Evolutionary conservation across 2,329 filamentous ascomycete species (phyloP).

Genomic region (Penicillium sp.): DNA sequence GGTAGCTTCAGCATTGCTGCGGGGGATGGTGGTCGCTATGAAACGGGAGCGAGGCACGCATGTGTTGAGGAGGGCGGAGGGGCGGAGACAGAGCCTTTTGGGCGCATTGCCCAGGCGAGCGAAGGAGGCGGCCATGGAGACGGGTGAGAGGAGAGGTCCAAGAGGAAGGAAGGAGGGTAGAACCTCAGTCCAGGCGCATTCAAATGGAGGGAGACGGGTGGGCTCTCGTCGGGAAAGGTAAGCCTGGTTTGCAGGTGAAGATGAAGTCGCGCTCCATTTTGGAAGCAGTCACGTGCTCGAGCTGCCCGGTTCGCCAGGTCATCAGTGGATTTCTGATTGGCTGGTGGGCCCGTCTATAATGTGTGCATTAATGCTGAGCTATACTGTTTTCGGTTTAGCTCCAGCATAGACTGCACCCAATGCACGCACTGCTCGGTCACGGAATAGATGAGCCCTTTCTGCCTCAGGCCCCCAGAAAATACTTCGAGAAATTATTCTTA

Average conservation of each 20-base stretch:
- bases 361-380: not conserved
- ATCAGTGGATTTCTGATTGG: slow-evolving; percentile 36
- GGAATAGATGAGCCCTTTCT: slow-evolving; percentile 20
- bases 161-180: slow-evolving; percentile 23
- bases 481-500: slow-evolving; percentile 30
- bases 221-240: slow-evolving; percentile 29
- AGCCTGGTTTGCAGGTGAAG: slow-evolving; percentile 28
- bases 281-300: slow-evolving; percentile 32
- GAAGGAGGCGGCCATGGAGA: slow-evolving; percentile 57
- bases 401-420: not conserved
- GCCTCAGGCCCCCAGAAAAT: slow-evolving; percentile 34
- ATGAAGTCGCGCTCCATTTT: slow-evolving; percentile 35
- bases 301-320: slow-evolving; percentile 26
- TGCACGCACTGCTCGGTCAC: not conserved
- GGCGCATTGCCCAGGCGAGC: slow-evolving; percentile 57
- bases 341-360: slow-evolving; percentile 16
- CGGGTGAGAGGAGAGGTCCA: slow-evolving; percentile 16
- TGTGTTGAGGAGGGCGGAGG: slow-evolving; percentile 44
- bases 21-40: slow-evolving; percentile 54
- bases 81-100: slow-evolving; percentile 55
- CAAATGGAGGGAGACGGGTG: slow-evolving; percentile 29
- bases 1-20: slow-evolving; percentile 50
- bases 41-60: slow-evolving; percentile 48
- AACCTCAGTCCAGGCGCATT: slow-evolving; percentile 38
- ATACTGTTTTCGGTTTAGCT: slow-evolving; percentile 1